Evolutionary conservation across 2,329 filamentous ascomycete genomes (phyloP), one percentile per base, ranked within the genome.

Genomic region (Pseudogymnoascus sp.): DNA sequence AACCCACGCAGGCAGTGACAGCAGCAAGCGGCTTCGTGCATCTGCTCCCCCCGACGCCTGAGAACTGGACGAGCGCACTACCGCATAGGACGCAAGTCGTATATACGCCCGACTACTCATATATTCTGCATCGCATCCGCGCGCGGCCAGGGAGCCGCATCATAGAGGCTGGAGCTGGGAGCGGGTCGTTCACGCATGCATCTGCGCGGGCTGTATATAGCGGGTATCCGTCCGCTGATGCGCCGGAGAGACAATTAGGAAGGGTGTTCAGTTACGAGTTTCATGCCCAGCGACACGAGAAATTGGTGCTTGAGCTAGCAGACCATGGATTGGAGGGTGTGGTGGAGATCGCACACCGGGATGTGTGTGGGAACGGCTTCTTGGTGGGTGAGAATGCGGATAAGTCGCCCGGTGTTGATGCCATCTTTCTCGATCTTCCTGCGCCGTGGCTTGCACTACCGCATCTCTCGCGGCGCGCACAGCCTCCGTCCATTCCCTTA

Each of bases 41-140:
- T 74, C 78, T 94, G 15, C 79, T 94, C 13, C 86, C 87, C 10
- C 90, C 90, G 0, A 92, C 90, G 0, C 90, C 90, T 4, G 90
- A 94, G 73, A 80, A 90, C 21, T 94, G 90, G 90, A 94, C 90
- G 0, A 83, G 84, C 61, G 90, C 88, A 63, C 75, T 94, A 58
- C 90, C 90, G 1, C 90, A 94, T 72, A 81, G 90, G 64, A 94
- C 90, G 0, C 90, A 94, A 71, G 90, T 94, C 38, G 90, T 94
- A 61, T 94, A 94, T 73, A 92, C 89, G 0, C 89, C 90, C 13
- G 90, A 94, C 73, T 92, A 92, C 75, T 92, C 90, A 76, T 94
- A 92, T 71, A 85, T 94, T 58, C 78, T 94, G 9, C 89, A 92
- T 69, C 81, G 89, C 35, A 82, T 94, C 69, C 83, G 88, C 33